phyloP scores from a whole-genome alignment of 1,139 yeast species.

The Saccharomyces hybrid region DNA sequence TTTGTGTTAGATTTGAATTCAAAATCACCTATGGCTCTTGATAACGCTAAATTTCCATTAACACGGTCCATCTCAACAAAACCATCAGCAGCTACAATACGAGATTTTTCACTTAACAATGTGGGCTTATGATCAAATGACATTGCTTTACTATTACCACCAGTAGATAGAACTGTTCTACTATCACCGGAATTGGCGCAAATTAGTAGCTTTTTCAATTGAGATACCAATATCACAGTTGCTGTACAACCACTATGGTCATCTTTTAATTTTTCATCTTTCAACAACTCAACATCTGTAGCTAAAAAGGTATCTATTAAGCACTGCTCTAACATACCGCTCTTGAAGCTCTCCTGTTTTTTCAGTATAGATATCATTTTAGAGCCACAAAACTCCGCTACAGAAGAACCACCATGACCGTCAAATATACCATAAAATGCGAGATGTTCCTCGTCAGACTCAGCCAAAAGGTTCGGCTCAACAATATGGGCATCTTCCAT shows the following conservation, averaged over 20 bases:
- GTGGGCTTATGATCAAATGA: constrained; percentile 96
- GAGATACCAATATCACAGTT: constrained; percentile 64
- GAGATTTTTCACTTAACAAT: constrained; percentile 85
- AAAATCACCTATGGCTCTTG: constrained; percentile 96
- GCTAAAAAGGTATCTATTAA: constrained; percentile 77
- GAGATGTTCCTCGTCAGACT: constrained; percentile 37
- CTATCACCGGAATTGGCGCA: constrained; percentile 98
- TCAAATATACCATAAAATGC: constrained; percentile 93
- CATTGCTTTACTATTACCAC: constrained; percentile 81
- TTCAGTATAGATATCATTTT: constrained; percentile 64
- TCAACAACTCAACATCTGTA: constrained; percentile 75
- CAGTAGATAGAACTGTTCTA: constrained; percentile 79
- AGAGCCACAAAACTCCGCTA: constrained; percentile 83
- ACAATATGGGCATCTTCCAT: constrained; percentile 89
- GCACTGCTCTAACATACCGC: constrained; percentile 58
- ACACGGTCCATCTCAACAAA: constrained; percentile 95
- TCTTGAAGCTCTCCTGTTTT: constrained; percentile 48
- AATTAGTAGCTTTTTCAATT: constrained; percentile 33
- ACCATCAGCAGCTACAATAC: constrained; percentile 95
- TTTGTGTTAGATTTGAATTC: constrained; percentile 77
- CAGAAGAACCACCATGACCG: constrained; percentile 95
- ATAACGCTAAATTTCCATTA: constrained; percentile 90
- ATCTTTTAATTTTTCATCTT: constrained; percentile 49
- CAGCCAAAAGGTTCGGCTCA: constrained; percentile 40
- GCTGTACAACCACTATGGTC: constrained; percentile 98